A percentile compares a stretch with the other conserved stretches of the same genome.
phyloP scores from a whole-genome alignment of 2,329 filamentous ascomycete genomes.

The Colletotrichum sp. region DNA sequence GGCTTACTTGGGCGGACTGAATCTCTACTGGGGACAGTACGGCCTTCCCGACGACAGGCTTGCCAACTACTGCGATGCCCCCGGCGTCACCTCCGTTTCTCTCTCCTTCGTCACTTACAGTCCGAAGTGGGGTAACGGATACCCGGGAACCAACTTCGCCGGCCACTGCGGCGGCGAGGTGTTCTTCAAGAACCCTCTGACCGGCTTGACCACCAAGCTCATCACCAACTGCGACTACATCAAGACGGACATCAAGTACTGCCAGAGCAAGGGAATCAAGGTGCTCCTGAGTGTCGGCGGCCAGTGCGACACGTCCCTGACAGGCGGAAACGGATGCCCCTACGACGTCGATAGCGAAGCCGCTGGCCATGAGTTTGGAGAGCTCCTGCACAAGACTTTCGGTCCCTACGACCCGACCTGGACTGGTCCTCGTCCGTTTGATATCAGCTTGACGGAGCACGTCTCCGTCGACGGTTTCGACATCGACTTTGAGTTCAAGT shows the following conservation, averaged over 20 bases:
- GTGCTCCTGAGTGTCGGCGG: conserved; percentile 48
- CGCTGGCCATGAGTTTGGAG: conserved; percentile 40
- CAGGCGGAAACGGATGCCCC: conserved; percentile 27
- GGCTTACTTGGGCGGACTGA: conserved; percentile 32
- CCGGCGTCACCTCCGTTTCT: conserved; percentile 40
- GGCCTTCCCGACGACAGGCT: conserved; percentile 32
- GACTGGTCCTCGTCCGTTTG: conserved; percentile 44
- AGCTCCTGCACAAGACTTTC: conserved; percentile 43
- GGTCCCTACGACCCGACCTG: conserved; percentile 38
- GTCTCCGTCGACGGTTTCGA: conserved; percentile 46
- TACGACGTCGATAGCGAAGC: conserved; percentile 35
- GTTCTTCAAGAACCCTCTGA: conserved; percentile 24
- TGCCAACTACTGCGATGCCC: conserved; percentile 37
- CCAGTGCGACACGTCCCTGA: conserved; percentile 22
- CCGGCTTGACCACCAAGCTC: conserved; percentile 31
- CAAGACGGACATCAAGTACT: conserved; percentile 44
- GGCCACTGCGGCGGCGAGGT: conserved; percentile 38
- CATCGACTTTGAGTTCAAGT: conserved; percentile 42
- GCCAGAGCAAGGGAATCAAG: conserved; percentile 46
- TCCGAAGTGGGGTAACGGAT: conserved; percentile 39
- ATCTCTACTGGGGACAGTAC: conserved; percentile 47
- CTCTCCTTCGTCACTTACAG: conserved; percentile 42
- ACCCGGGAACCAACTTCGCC: conserved; percentile 45
- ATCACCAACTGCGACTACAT: conserved; percentile 39
- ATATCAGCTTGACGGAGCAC: conserved; percentile 28